Percentiles rank a stretch among this genome's conserved stretches.
These are phyloP conservation scores for Aspergillus tanneri DNA, from an alignment of 2,329 filamentous ascomycete genomes.

Conservation along the genomic window DNA sequence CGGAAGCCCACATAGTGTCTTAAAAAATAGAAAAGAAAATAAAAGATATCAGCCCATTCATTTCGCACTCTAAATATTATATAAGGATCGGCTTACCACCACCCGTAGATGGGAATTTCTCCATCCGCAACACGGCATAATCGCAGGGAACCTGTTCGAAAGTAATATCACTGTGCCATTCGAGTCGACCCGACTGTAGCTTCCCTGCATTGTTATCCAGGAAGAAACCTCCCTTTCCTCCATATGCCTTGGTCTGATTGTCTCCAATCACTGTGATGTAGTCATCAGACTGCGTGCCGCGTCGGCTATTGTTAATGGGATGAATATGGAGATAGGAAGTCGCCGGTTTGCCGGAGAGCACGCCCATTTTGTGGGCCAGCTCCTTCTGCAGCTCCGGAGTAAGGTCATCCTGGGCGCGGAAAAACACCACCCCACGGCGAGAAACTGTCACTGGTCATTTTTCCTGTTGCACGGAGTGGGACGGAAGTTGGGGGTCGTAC, in stretches of 20 bases:
- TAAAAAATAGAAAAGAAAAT: too few relatives aligned
- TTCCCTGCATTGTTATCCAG: too few relatives aligned
- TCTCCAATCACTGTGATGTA: too few relatives aligned
- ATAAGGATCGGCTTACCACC: slow-evolving; percentile 27
- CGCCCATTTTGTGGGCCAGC: slow-evolving; percentile 48
- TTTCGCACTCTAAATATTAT: background rate
- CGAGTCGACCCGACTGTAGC: slow-evolving; percentile 35
- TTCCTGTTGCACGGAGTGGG: too few relatives aligned
- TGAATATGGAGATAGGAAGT: slow-evolving; percentile 47
- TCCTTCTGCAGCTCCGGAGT: slow-evolving; percentile 52
- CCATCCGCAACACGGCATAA: slow-evolving; percentile 46
- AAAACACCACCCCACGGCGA: slow-evolving; percentile 52
- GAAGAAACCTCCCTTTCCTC: too few relatives aligned
- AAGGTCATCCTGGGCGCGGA: slow-evolving; percentile 50
- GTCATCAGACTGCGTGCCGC: too few relatives aligned
- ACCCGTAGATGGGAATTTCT: slow-evolving; percentile 37
- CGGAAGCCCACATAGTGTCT: slow-evolving; percentile 45
- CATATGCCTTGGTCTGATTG: too few relatives aligned
- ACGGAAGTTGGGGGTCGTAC: too few relatives aligned
- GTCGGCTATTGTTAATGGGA: slow-evolving; percentile 48
- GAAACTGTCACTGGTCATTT: too few relatives aligned
- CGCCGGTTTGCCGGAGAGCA: slow-evolving; percentile 45
- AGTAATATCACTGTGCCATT: slow-evolving; percentile 49
- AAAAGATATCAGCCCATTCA: background rate
- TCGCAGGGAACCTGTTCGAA: slow-evolving; percentile 46